Evolutionary conservation across 768 basidiomycete genomes (phyloP).

Genomic region (Kwoniella europaea): DNA sequence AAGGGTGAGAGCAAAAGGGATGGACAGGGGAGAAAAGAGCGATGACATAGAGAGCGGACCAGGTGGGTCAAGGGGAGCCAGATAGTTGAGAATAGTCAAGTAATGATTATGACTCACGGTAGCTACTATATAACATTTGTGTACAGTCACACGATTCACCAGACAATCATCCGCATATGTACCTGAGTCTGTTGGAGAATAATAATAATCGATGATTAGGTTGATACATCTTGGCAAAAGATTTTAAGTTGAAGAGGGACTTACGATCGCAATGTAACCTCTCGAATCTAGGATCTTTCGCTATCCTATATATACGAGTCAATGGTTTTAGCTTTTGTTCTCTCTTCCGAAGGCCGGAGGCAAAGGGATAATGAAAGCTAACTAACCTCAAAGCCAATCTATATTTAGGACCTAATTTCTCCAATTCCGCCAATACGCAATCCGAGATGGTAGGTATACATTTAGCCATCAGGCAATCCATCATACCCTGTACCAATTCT

Average conservation of each 20-base stretch:
- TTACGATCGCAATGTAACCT: conserved; percentile 80
- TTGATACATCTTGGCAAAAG: not conserved
- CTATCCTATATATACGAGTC: conserved; percentile 67
- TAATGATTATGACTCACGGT: conserved; percentile 61
- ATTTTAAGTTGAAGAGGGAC: conserved; percentile 18
- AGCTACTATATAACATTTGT: conserved; percentile 95
- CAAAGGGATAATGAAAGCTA: not conserved
- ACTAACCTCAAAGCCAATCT: conserved; percentile 88
- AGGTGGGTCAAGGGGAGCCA: too few species aligned
- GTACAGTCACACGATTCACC: conserved; percentile 90
- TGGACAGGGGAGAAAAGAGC: not conserved
- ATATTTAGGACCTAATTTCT: conserved; percentile 95
- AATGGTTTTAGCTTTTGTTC: conserved; percentile 15
- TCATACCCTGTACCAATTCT: conserved; percentile 96
- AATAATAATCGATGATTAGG: too few species aligned
- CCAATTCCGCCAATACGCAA: conserved; percentile 97
- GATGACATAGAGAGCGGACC: not conserved
- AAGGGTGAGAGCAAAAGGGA: not conserved
- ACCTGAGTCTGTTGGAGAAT: conserved; percentile 65
- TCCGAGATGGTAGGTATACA: conserved; percentile 99
- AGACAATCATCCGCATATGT: conserved; percentile 99
- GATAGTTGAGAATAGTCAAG: too few species aligned
- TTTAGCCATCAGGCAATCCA: conserved; percentile 98
- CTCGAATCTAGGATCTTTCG: conserved; percentile 96
- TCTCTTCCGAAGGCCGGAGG: not conserved